phyloP scores from a whole-genome alignment of 2,329 filamentous ascomycete species.

The Xylogone sp. region DNA sequence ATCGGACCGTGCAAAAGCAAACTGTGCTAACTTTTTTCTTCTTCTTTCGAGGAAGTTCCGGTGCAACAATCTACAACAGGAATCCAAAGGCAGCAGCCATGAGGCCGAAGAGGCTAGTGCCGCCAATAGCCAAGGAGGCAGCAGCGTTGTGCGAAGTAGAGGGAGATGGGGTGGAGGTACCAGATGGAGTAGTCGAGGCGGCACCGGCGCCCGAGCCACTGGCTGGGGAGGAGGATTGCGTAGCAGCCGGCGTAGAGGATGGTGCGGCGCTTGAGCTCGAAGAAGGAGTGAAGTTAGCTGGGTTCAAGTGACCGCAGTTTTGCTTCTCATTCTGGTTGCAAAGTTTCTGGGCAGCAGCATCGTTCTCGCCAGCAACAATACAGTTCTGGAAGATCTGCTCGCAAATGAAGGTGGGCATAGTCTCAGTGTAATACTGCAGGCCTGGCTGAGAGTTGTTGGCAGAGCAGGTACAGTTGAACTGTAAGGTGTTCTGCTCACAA shows the following conservation, averaged over 20 bases:
- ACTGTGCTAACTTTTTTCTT: background rate
- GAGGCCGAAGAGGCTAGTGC: slow-evolving; percentile 39
- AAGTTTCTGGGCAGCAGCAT: slow-evolving; percentile 38
- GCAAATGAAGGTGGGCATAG: slow-evolving; percentile 59
- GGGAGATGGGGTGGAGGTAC: slow-evolving; percentile 29
- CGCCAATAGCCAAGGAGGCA: slow-evolving; percentile 35
- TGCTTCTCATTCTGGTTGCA: slow-evolving; percentile 40
- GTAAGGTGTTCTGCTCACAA: slow-evolving; percentile 39
- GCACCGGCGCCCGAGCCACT: slow-evolving; percentile 19
- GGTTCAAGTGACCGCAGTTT: slow-evolving; percentile 44
- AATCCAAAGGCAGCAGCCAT: slow-evolving; percentile 52
- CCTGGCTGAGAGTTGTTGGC: slow-evolving; percentile 49
- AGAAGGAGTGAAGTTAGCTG: slow-evolving; percentile 24
- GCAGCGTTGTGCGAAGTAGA: slow-evolving; percentile 40
- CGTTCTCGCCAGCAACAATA: slow-evolving; percentile 39
- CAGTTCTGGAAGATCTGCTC: slow-evolving; percentile 46
- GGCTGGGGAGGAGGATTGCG: slow-evolving; percentile 36
- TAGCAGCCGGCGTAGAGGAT: slow-evolving; percentile 34
- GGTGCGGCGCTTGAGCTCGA: slow-evolving; percentile 29
- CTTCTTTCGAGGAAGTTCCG: background rate
- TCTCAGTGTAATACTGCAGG: slow-evolving; percentile 51
- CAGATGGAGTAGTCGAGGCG: slow-evolving; percentile 19
- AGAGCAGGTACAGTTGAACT: slow-evolving; percentile 53
- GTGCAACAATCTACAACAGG: slow-evolving; percentile 42
- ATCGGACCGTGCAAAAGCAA: background rate